Conservation (phyloP, 208 protist species). For the Porcisia hertigi region DNA sequence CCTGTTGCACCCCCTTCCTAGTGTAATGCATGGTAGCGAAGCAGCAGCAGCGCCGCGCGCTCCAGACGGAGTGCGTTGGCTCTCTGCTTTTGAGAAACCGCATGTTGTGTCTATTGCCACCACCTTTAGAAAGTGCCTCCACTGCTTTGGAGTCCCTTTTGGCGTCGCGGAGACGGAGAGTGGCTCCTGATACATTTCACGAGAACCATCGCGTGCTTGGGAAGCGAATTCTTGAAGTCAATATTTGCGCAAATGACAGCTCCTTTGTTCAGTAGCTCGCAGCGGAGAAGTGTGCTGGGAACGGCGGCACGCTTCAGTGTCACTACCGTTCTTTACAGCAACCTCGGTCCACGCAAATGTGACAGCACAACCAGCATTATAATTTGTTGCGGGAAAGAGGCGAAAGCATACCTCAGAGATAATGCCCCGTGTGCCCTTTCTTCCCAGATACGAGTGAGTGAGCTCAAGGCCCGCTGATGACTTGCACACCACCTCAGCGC, state of each 20-base stretch:
- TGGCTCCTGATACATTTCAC: constrained; percentile 45
- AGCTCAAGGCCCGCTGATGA: constrained; percentile 75
- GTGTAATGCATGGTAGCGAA: constrained; percentile 21
- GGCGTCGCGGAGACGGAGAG: constrained; percentile 35
- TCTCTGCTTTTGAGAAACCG: constrained; percentile 33
- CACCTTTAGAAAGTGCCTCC: constrained; percentile 21
- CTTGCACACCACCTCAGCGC: constrained; percentile 53
- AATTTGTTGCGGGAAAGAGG: constrained; percentile 31
- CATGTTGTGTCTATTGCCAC: constrained; percentile 9
- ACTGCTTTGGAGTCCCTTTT: constrained; percentile 35
- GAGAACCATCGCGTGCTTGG: constrained; percentile 51
- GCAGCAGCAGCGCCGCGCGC: constrained; percentile 28
- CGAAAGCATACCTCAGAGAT: constrained; percentile 57
- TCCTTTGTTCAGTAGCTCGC: constrained; percentile 50
- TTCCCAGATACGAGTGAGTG: constrained; percentile 71
- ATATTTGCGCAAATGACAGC: constrained; percentile 37
- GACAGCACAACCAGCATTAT: constrained; percentile 22
- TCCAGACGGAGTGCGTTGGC: constrained; percentile 25
- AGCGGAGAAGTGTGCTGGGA: constrained; percentile 35
- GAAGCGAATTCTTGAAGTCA: constrained; percentile 30
- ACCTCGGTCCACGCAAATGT: constrained; percentile 33
- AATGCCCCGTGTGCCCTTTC: constrained; percentile 78
- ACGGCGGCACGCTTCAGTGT: constrained; percentile 28
- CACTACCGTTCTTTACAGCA: constrained; percentile 33
- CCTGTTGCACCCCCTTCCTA: constrained; percentile 18